These are phyloP conservation scores for Penicillium chermesinum DNA, from an alignment of 495 filamentous ascomycete genomes.

Conservation along the genomic window DNA sequence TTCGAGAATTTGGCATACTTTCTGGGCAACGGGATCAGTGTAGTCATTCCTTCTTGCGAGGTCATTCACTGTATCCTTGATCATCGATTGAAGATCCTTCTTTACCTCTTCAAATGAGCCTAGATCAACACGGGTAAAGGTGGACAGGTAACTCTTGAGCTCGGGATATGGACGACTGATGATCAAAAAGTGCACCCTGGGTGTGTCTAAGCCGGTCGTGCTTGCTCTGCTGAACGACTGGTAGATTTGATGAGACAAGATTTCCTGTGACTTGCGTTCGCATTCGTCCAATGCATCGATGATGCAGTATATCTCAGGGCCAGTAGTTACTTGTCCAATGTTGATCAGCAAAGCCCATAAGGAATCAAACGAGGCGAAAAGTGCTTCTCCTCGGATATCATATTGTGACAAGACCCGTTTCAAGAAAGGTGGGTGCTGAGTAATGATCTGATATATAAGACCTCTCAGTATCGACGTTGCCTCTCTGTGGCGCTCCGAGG, in stretches of 20 bases:
- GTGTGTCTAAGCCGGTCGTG: background rate
- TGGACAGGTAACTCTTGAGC: slow-evolving; percentile 11
- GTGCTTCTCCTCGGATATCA: slow-evolving; percentile 10
- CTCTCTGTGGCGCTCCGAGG: slow-evolving; percentile 4
- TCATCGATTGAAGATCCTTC: slow-evolving; percentile 16
- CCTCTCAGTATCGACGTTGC: slow-evolving; percentile 19
- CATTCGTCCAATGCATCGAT: slow-evolving; percentile 11
- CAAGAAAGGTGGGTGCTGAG: slow-evolving; percentile 11
- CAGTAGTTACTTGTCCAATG: slow-evolving; percentile 1
- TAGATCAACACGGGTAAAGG: slow-evolving; percentile 14
- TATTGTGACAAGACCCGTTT: slow-evolving; percentile 20
- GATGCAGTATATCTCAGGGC: slow-evolving; percentile 18
- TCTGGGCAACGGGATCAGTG: slow-evolving; percentile 5
- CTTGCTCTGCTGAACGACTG: background rate
- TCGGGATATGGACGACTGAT: slow-evolving; percentile 22
- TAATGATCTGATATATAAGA: slow-evolving; percentile 24
- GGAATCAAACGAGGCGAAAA: slow-evolving; percentile 26
- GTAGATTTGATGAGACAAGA: background rate
- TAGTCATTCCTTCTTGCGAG: slow-evolving; percentile 17
- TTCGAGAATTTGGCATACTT: slow-evolving; percentile 13
- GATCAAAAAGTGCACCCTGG: slow-evolving; percentile 16
- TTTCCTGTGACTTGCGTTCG: background rate
- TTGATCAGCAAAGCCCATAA: slow-evolving; percentile 20
- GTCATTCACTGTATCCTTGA: slow-evolving; percentile 15
- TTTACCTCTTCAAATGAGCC: slow-evolving; percentile 7